Evolutionary conservation across 2,329 filamentous ascomycete genomes (phyloP).

Genomic region (Phialemonium atrogriseum): DNA sequence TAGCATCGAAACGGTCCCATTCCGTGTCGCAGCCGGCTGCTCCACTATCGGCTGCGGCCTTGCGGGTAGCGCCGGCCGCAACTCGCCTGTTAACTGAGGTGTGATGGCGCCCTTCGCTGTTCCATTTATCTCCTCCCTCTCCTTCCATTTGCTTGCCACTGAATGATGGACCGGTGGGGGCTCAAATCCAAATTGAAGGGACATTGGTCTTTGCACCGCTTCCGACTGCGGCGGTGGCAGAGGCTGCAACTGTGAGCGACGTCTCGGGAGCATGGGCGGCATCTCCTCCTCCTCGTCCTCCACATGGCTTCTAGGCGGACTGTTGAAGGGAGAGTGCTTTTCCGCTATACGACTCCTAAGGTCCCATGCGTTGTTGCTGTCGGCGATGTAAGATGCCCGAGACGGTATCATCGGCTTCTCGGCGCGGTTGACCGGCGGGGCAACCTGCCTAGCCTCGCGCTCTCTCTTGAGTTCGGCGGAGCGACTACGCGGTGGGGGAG

Average conservation of each 20-base stretch:
- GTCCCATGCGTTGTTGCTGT: slow-evolving; percentile 19
- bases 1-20: slow-evolving; percentile 19
- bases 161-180: slow-evolving; percentile 46
- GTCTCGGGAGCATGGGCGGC: slow-evolving; percentile 39
- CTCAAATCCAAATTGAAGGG: slow-evolving; percentile 32
- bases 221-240: slow-evolving; percentile 15
- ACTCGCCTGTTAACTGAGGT: slow-evolving; percentile 33
- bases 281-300: slow-evolving; percentile 44
- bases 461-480: slow-evolving; percentile 51
- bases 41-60: slow-evolving; percentile 33
- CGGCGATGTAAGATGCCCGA: slow-evolving; percentile 16
- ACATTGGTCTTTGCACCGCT: slow-evolving; percentile 19
- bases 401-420: slow-evolving; percentile 50
- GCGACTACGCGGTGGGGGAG: slow-evolving; percentile 54
- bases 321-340: slow-evolving; percentile 72
- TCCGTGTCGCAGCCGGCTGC: slow-evolving; percentile 17
- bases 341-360: slow-evolving; percentile 27
- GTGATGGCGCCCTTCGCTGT: slow-evolving; percentile 25
- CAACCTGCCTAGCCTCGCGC: slow-evolving; percentile 38
- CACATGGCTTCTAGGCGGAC: slow-evolving; percentile 61
- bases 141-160: slow-evolving; percentile 32
- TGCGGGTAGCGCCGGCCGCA: slow-evolving; percentile 38
- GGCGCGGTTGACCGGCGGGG: slow-evolving; percentile 71
- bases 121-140: slow-evolving; percentile 36
- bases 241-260: slow-evolving; percentile 35